Conservation (phyloP, 1,284 basidiomycete species). For the Cutaneotrichosporon mucoides region DNA sequence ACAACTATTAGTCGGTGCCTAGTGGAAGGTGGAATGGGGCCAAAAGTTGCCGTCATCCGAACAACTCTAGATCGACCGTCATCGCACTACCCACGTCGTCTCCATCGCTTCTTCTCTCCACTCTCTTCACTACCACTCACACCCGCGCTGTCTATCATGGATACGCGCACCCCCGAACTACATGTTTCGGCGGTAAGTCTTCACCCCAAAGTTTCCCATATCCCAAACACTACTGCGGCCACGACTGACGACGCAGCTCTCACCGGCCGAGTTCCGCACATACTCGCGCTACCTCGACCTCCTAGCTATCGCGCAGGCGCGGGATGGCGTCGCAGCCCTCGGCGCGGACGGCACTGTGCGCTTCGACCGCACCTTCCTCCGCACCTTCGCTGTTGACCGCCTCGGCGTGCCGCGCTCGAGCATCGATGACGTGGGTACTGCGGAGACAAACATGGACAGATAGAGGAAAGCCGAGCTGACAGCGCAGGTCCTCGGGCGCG, state of each 20-base stretch:
- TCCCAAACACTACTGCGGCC: background rate
- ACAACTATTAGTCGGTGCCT: too few relatives aligned
- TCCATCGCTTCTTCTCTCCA: too few relatives aligned
- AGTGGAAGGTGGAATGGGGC: too few relatives aligned
- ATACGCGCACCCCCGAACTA: slow-evolving; percentile 10
- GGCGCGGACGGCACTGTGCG: slow-evolving; percentile 15
- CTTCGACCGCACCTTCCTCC: slow-evolving; percentile 15
- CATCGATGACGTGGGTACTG: slow-evolving; percentile 22
- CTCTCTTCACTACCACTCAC: too few relatives aligned
- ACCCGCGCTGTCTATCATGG: too few relatives aligned
- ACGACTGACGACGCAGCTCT: too few relatives aligned
- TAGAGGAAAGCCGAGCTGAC: background rate
- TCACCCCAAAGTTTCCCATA: background rate
- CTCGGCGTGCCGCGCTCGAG: slow-evolving; percentile 8
- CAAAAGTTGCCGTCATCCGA: too few relatives aligned
- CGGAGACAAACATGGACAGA: background rate
- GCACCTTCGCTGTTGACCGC: slow-evolving; percentile 11
- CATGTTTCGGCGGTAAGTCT: slow-evolving; percentile 15
- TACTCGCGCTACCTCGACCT: slow-evolving; percentile 24
- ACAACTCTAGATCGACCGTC: too few relatives aligned
- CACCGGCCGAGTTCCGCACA: slow-evolving; percentile 19
- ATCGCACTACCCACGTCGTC: too few relatives aligned
- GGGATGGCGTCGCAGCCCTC: slow-evolving; percentile 3
- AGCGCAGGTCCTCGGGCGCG: slow-evolving; percentile 14
- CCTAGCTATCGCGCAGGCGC: slow-evolving; percentile 14